A percentile compares a stretch with the other conserved stretches of the same genome.
Evolutionary conservation across 192 early-diverging fungal genomes (phyloP).

Genomic region (Jimgerdemannia lactiflua): DNA sequence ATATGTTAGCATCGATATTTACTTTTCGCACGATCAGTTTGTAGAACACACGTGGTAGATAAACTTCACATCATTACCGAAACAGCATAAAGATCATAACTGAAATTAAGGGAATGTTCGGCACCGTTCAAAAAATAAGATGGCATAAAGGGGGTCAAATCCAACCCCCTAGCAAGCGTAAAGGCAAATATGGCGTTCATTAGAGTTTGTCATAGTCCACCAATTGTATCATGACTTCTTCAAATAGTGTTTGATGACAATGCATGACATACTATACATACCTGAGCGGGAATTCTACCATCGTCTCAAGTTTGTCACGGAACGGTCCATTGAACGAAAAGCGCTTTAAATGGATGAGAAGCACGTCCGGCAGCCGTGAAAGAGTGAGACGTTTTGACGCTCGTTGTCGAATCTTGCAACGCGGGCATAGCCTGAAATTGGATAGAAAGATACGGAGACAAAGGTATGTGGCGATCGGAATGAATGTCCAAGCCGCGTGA

Average conservation of each 20-base stretch:
- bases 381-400: slow-evolving; percentile 79
- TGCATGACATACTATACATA: slow-evolving; percentile 8
- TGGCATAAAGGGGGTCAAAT: slow-evolving; percentile 58
- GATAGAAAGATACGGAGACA: not conserved
- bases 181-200: not conserved
- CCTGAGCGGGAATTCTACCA: slow-evolving; percentile 80
- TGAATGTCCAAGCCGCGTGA: too few relatives aligned
- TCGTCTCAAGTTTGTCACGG: slow-evolving; percentile 86
- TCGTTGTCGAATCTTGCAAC: slow-evolving; percentile 69
- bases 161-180: slow-evolving; percentile 31
- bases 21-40: not conserved
- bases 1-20: not conserved
- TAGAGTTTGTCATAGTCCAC: too few relatives aligned
- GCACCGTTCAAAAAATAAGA: slow-evolving; percentile 7
- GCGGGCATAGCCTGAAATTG: slow-evolving; percentile 59
- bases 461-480: not conserved
- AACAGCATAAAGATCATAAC: slow-evolving; percentile 81
- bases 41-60: too few relatives aligned
- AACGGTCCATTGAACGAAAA: slow-evolving; percentile 94
- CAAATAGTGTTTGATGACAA: not conserved
- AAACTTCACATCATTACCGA: slow-evolving; percentile 22
- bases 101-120: slow-evolving; percentile 1
- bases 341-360: slow-evolving; percentile 94
- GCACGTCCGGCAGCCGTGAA: slow-evolving; percentile 78
- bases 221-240: not conserved